These are phyloP conservation scores for Pisolithus marmoratus DNA, from an alignment of 768 basidiomycete genomes.

Conservation along the genomic window DNA sequence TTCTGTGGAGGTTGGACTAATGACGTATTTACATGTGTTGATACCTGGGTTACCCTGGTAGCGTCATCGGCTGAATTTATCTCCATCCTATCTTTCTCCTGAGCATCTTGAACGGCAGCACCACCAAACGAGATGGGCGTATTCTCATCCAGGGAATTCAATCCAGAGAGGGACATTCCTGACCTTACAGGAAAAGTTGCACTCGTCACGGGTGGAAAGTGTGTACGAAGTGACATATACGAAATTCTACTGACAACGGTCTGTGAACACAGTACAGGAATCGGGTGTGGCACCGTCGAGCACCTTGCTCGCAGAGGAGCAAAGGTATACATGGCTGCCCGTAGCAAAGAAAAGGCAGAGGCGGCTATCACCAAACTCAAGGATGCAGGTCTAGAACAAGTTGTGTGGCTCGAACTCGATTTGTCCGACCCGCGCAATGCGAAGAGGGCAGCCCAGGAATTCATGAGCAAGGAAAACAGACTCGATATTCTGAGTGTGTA, in stretches of 20 bases:
- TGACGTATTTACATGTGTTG: too few relatives aligned
- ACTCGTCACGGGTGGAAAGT: constrained; percentile 58
- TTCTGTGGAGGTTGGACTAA: too few relatives aligned
- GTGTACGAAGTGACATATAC: not conserved
- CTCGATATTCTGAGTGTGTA: constrained; percentile 50
- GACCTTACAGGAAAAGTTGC: constrained; percentile 47
- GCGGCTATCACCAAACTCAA: constrained; percentile 44
- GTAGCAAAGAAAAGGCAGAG: constrained; percentile 40
- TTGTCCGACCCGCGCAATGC: constrained; percentile 42
- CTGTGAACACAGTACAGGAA: not conserved
- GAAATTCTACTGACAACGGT: not conserved
- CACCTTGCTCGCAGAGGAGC: constrained; percentile 49
- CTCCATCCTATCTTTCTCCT: too few relatives aligned
- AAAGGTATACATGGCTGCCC: constrained; percentile 54
- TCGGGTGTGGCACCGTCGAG: constrained; percentile 47
- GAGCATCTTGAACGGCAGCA: too few relatives aligned
- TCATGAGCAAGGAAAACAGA: constrained; percentile 43
- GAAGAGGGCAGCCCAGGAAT: constrained; percentile 43
- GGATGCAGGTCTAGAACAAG: constrained; percentile 37
- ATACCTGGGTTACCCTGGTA: too few relatives aligned
- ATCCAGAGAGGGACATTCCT: constrained; percentile 36
- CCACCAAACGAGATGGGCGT: constrained; percentile 11
- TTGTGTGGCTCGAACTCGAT: constrained; percentile 48
- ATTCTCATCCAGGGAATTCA: constrained; percentile 23
- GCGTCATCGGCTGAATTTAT: too few relatives aligned